Evolutionary conservation across 495 filamentous ascomycete species (phyloP).

Genomic region (Penicillium bialowiezense): DNA sequence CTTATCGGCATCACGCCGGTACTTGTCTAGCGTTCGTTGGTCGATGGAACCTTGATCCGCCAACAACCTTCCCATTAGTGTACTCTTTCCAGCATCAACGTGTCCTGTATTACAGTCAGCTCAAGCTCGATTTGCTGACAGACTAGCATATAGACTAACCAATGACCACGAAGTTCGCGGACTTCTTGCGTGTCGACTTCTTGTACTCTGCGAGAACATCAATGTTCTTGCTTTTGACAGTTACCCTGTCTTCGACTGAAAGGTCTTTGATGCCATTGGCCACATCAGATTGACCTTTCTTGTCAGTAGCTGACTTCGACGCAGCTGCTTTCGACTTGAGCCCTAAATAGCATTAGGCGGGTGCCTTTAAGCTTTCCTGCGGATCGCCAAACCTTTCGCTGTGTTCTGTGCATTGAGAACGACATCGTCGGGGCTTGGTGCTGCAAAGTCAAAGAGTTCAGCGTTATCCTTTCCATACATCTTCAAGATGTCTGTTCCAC

Average conservation of each 20-base stretch:
- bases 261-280: slow-evolving; percentile 54
- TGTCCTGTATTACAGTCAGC: slow-evolving; percentile 58
- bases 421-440: slow-evolving; percentile 91
- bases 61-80: slow-evolving; percentile 92
- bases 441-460: slow-evolving; percentile 70
- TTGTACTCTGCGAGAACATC: slow-evolving; percentile 81
- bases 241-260: slow-evolving; percentile 65
- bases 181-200: slow-evolving; percentile 71
- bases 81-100: slow-evolving; percentile 97
- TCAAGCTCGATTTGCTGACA: background rate
- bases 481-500: slow-evolving; percentile 50
- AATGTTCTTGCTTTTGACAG: slow-evolving; percentile 79
- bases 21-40: slow-evolving; percentile 81
- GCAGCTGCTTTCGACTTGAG: slow-evolving; percentile 47
- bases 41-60: slow-evolving; percentile 86
- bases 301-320: slow-evolving; percentile 37
- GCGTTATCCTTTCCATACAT: slow-evolving; percentile 44
- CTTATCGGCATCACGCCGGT: slow-evolving; percentile 80
- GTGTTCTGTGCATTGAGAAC: slow-evolving; percentile 77
- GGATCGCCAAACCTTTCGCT: slow-evolving; percentile 74
- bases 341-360: slow-evolving; percentile 44
- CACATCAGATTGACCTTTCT: slow-evolving; percentile 40
- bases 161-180: slow-evolving; percentile 93
- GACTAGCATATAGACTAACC: slow-evolving; percentile 49
- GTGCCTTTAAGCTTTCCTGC: slow-evolving; percentile 37